These are phyloP conservation scores for Erysimum cheiranthoides DNA, from an alignment of 345 rosid genomes.

Conservation along the genomic window DNA sequence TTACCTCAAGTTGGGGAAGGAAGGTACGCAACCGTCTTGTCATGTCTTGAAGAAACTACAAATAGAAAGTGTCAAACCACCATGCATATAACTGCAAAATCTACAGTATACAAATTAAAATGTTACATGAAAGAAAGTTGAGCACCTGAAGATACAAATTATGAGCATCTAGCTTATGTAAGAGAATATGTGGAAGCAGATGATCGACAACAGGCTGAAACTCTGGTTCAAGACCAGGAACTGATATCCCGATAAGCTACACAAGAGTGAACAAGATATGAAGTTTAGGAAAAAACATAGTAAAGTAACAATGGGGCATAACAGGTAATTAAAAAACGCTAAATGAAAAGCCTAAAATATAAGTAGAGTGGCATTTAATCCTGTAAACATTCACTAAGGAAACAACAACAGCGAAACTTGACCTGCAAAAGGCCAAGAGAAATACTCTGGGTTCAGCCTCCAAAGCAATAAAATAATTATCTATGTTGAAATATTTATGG, in stretches of 20 bases:
- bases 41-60: slow-evolving; percentile 87
- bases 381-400: background rate
- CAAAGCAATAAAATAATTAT: background rate
- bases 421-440: slow-evolving; percentile 13
- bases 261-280: slow-evolving; percentile 23
- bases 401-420: background rate
- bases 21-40: slow-evolving; percentile 65
- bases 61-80: slow-evolving; percentile 52
- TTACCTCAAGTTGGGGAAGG: slow-evolving; percentile 92
- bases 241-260: slow-evolving; percentile 79
- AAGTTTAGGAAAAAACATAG: background rate
- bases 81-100: slow-evolving; percentile 40
- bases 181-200: slow-evolving; percentile 66
- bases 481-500: background rate
- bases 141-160: slow-evolving; percentile 84
- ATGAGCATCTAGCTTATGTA: slow-evolving; percentile 77
- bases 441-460: background rate
- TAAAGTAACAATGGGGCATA: background rate
- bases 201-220: slow-evolving; percentile 85
- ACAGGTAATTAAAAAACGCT: background rate
- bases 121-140: slow-evolving; percentile 5
- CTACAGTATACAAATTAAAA: slow-evolving; percentile 8
- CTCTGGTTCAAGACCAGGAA: slow-evolving; percentile 78
- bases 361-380: background rate
- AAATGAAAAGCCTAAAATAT: background rate